Percentiles rank a stretch among this genome's conserved stretches.
Conservation (phyloP, 169 alveolate genomes). For the Sarcocystis neurona region DNA sequence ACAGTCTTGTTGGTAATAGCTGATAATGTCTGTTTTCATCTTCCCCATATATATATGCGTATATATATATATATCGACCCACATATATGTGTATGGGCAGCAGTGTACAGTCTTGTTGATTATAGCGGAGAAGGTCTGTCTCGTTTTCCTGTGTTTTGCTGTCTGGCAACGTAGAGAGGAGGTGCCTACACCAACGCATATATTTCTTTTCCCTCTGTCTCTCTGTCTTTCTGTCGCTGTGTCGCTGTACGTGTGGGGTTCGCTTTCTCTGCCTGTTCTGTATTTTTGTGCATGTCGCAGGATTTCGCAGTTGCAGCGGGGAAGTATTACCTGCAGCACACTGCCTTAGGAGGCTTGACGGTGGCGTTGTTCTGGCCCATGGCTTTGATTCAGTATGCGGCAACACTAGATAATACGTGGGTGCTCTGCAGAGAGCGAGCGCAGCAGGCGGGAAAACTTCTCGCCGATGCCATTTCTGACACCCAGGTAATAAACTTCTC, state of each 20-base stretch:
- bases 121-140: too few relatives aligned
- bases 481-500: conserved; percentile 56
- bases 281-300: conserved; percentile 43
- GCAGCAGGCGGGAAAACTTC: conserved; percentile 84
- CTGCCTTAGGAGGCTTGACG: conserved; percentile 73
- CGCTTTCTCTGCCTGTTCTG: neutral
- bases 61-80: too few relatives aligned
- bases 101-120: too few relatives aligned
- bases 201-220: neutral
- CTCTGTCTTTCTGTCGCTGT: neutral
- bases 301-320: conserved; percentile 80
- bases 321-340: conserved; percentile 74
- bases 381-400: conserved; percentile 83
- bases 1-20: too few relatives aligned
- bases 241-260: neutral
- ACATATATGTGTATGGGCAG: too few relatives aligned
- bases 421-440: conserved; percentile 84
- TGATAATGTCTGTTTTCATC: too few relatives aligned
- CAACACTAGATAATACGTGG: conserved; percentile 89
- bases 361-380: conserved; percentile 85
- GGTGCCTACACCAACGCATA: neutral
- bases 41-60: too few relatives aligned
- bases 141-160: conserved; percentile 9
- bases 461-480: conserved; percentile 88
- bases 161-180: neutral